Evolutionary conservation across 768 basidiomycete species (phyloP).

Genomic region (Boletus subparvulus): DNA sequence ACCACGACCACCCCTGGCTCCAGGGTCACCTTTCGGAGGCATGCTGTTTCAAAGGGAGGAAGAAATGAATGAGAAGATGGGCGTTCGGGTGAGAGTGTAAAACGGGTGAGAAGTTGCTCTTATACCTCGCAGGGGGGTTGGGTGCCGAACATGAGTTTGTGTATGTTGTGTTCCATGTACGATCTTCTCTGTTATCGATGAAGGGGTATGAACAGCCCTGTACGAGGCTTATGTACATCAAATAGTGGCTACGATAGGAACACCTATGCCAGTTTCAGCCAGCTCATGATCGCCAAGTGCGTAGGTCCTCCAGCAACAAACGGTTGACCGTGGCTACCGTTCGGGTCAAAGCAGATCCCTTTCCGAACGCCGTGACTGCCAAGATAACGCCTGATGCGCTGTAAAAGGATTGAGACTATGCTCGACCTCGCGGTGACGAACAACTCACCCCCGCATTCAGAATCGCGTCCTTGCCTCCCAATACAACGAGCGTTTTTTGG

Average conservation of each 20-base stretch:
- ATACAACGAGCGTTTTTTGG: conserved; percentile 63
- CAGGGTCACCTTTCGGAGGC: conserved; percentile 38
- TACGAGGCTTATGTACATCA: conserved; percentile 3
- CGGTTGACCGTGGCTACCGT: conserved; percentile 63
- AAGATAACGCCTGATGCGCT: conserved; percentile 77
- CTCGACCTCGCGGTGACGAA: neutral
- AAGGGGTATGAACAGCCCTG: neutral
- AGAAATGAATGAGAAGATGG: conserved; percentile 10
- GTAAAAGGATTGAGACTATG: conserved; percentile 5
- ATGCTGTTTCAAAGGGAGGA: conserved; percentile 25
- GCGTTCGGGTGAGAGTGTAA: conserved; percentile 15
- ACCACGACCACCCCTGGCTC: conserved; percentile 25
- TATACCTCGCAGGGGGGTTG: conserved; percentile 15
- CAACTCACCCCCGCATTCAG: conserved; percentile 62
- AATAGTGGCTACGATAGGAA: conserved; percentile 1
- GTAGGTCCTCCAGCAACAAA: conserved; percentile 52
- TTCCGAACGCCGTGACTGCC: conserved; percentile 70
- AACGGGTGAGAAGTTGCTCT: conserved; percentile 11
- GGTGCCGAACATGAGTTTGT: conserved; percentile 21
- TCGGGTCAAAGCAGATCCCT: conserved; percentile 62
- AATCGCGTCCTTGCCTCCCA: conserved; percentile 84
- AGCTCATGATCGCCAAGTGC: conserved; percentile 57
- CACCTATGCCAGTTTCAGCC: conserved; percentile 44
- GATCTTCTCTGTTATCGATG: conserved; percentile 24
- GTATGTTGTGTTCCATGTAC: conserved; percentile 23